A percentile compares a stretch with the other conserved stretches of the same genome.
Evolutionary conservation across 2,329 filamentous ascomycete genomes (phyloP).

Genomic region (Claviceps paspali): DNA sequence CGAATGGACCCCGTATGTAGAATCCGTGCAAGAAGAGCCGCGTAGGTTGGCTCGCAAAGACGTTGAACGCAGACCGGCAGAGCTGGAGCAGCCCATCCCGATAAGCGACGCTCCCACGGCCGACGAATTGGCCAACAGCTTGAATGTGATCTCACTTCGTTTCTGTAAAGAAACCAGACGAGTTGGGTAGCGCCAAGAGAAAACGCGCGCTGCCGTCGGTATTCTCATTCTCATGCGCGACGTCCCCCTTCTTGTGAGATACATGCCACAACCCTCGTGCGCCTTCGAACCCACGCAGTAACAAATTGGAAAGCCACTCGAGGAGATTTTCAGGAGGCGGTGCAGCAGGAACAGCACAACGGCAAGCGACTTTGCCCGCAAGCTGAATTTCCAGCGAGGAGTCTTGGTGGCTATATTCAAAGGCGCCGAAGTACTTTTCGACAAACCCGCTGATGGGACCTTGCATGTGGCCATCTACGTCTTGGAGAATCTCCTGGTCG

Average conservation of each 20-base stretch:
- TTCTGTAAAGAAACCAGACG: not conserved
- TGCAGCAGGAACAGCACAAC: not conserved
- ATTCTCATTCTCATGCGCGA: not conserved
- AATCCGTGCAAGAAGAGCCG: slow-evolving; percentile 23
- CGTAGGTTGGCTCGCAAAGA: slow-evolving; percentile 15
- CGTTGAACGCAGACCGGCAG: slow-evolving; percentile 9
- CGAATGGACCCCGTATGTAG: slow-evolving; percentile 15
- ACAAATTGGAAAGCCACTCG: slow-evolving; percentile 8
- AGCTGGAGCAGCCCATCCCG: slow-evolving; percentile 8
- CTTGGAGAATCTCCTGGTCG: not conserved
- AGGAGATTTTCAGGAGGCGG: slow-evolving; percentile 3
- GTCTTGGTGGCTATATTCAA: slow-evolving; percentile 6
- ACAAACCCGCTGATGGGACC: slow-evolving; percentile 9
- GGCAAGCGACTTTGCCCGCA: not conserved
- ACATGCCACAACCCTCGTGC: not conserved
- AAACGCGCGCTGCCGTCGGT: not conserved
- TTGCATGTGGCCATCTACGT: slow-evolving; percentile 6
- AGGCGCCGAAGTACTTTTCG: slow-evolving; percentile 7
- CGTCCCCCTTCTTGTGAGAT: not conserved
- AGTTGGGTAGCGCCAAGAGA: not conserved
- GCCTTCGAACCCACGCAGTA: slow-evolving; percentile 5
- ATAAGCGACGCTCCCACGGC: slow-evolving; percentile 4
- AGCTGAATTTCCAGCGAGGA: slow-evolving; percentile 3
- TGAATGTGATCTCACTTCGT: slow-evolving; percentile 7
- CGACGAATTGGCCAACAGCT: slow-evolving; percentile 8